These are phyloP conservation scores for Pythium aristosporum DNA, from an alignment of 352 stramenopile genomes.

Conservation along the genomic window DNA sequence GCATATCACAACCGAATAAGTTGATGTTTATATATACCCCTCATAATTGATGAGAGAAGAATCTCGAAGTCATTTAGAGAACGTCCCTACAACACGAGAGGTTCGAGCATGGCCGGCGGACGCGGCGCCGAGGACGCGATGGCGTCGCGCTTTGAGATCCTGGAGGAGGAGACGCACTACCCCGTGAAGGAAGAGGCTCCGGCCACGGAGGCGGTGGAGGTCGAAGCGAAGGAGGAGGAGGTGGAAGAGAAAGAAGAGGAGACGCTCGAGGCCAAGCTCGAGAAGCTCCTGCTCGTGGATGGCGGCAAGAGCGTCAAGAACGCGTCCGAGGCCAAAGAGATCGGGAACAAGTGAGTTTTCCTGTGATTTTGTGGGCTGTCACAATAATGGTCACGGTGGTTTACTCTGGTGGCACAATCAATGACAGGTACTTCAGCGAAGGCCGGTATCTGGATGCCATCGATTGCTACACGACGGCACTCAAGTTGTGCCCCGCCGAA, in stretches of 20 bases:
- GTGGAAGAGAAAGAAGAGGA: conserved; percentile 39
- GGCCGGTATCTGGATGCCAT: conserved; percentile 76
- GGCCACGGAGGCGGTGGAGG: background rate
- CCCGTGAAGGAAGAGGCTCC: conserved; percentile 29
- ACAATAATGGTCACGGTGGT: background rate
- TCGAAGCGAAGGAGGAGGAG: conserved; percentile 18
- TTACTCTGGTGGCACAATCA: background rate
- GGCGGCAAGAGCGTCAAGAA: conserved; percentile 55
- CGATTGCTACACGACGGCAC: conserved; percentile 82
- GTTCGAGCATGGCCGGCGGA: conserved; percentile 18
- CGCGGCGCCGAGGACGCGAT: conserved; percentile 21
- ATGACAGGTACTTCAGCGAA: conserved; percentile 59
- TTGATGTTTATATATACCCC: background rate
- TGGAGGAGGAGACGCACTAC: conserved; percentile 86
- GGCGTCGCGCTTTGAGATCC: conserved; percentile 73
- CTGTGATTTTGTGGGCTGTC: background rate
- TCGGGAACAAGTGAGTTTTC: conserved; percentile 76
- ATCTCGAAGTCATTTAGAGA: conserved; percentile 16
- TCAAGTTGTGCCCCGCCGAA: conserved; percentile 75
- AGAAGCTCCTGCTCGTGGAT: conserved; percentile 51
- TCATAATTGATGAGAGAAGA: conserved; percentile 17
- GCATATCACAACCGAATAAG: background rate
- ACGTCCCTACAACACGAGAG: background rate
- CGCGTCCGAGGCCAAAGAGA: conserved; percentile 72
- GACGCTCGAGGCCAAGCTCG: conserved; percentile 64